Evolutionary conservation across 768 basidiomycete genomes (phyloP).

Genomic region (Boletus tylopilopsis): DNA sequence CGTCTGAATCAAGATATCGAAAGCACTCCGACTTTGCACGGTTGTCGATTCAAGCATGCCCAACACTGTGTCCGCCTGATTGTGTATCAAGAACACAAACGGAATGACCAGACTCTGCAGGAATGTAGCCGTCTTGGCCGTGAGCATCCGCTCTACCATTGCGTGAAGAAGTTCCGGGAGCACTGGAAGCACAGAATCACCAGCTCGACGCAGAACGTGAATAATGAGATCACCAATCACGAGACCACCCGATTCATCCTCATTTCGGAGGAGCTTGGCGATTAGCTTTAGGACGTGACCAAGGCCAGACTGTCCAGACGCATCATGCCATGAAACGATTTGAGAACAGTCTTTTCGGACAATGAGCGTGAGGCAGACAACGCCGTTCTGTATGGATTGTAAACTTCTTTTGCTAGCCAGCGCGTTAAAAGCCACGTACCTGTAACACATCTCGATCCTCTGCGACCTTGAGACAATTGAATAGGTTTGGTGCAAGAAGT

Average conservation of each 20-base stretch:
- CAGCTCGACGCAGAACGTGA: constrained; percentile 82
- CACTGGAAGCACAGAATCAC: constrained; percentile 75
- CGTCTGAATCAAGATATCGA: constrained; percentile 85
- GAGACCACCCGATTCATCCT: constrained; percentile 90
- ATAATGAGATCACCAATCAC: constrained; percentile 95
- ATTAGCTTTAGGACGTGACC: constrained; percentile 72
- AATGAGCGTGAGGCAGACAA: constrained; percentile 74
- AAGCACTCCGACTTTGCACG: constrained; percentile 56
- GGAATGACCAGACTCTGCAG: constrained; percentile 90
- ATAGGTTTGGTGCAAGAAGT: constrained; percentile 69
- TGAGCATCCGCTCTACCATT: constrained; percentile 75
- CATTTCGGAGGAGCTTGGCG: constrained; percentile 68
- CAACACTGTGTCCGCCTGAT: constrained; percentile 78
- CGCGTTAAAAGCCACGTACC: constrained; percentile 34
- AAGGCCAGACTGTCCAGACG: constrained; percentile 68
- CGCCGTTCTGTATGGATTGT: constrained; percentile 60
- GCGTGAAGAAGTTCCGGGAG: constrained; percentile 85
- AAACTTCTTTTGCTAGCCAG: not conserved
- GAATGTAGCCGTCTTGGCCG: constrained; percentile 88
- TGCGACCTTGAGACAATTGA: constrained; percentile 59
- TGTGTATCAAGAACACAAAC: constrained; percentile 89
- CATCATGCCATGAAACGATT: constrained; percentile 71
- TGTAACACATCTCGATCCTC: constrained; percentile 88
- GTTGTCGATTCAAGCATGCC: constrained; percentile 67
- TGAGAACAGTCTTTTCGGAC: constrained; percentile 86